Evolutionary conservation across 805 yeast species (phyloP).

Genomic region (Cyberlindnera euphorbiae): DNA sequence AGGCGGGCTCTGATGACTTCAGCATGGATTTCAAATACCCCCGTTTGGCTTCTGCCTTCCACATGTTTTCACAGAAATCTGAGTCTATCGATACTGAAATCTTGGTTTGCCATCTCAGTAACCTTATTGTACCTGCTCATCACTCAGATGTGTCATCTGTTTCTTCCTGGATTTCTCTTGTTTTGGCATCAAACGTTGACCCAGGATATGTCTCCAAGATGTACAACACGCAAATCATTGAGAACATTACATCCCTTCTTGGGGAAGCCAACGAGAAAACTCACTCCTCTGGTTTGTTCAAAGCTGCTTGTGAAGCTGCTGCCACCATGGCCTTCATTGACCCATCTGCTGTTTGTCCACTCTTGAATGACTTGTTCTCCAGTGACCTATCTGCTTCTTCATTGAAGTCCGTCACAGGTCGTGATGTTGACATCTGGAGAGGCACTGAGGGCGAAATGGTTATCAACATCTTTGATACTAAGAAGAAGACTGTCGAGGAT

Average conservation of each 20-base stretch:
- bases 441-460: constrained; percentile 69
- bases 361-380: constrained; percentile 39
- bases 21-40: constrained; percentile 23
- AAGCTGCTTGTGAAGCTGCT: constrained; percentile 46
- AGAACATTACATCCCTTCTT: constrained; percentile 19
- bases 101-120: constrained; percentile 32
- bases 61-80: constrained; percentile 31
- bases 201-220: constrained; percentile 52
- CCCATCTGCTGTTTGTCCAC: constrained; percentile 52
- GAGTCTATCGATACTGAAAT: constrained; percentile 16
- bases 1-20: constrained; percentile 9
- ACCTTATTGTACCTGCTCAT: constrained; percentile 42
- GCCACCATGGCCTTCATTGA: constrained; percentile 52
- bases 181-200: constrained; percentile 54
- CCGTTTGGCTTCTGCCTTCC: constrained; percentile 33
- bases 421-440: constrained; percentile 59
- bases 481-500: constrained; percentile 43
- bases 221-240: constrained; percentile 22
- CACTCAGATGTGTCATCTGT: constrained; percentile 35
- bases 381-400: constrained; percentile 32
- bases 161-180: constrained; percentile 73
- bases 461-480: constrained; percentile 50
- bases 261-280: constrained; percentile 13
- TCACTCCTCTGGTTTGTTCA: constrained; percentile 37
- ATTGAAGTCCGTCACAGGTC: constrained; percentile 34